A percentile compares a stretch with the other conserved stretches of the same genome.
phyloP scores from a whole-genome alignment of 305 asterid genomes.

The Nicotiana rustica region DNA sequence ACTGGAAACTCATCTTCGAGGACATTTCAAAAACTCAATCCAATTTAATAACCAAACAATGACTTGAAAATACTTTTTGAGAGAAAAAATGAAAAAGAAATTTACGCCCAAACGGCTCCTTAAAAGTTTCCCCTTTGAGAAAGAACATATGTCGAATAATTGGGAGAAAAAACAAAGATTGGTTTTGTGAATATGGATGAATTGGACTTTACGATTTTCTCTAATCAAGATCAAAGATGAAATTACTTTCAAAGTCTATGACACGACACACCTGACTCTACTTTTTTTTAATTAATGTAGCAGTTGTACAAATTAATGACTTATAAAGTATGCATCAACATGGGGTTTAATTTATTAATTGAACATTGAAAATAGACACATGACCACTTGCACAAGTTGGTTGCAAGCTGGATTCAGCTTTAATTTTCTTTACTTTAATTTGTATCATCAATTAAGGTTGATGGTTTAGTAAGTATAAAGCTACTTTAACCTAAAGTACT shows the following conservation, averaged over 20 bases:
- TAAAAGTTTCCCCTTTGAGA: too few relatives aligned
- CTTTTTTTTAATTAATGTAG: background rate
- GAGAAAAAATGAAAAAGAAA: too few relatives aligned
- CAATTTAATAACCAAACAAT: too few relatives aligned
- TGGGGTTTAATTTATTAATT: background rate
- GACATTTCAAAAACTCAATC: too few relatives aligned
- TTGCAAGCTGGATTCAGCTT: background rate
- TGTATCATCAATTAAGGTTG: background rate
- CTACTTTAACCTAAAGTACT: background rate
- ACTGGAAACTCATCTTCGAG: background rate
- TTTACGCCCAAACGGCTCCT: too few relatives aligned
- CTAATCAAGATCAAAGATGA: too few relatives aligned
- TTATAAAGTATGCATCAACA: background rate
- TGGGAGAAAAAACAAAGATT: too few relatives aligned
- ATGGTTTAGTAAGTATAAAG: background rate
- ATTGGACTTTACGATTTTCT: too few relatives aligned
- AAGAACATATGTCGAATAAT: too few relatives aligned
- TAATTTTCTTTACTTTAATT: background rate
- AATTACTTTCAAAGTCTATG: background rate
- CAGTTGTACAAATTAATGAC: background rate
- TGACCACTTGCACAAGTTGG: constrained; percentile 9
- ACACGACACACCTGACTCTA: background rate
- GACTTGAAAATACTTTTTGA: too few relatives aligned
- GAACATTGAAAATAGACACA: background rate
- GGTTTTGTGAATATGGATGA: too few relatives aligned